A percentile compares a stretch with the other conserved stretches of the same genome.
Evolutionary conservation across 2,329 filamentous ascomycete species (phyloP).

Genomic region (Cladosporium sp.): DNA sequence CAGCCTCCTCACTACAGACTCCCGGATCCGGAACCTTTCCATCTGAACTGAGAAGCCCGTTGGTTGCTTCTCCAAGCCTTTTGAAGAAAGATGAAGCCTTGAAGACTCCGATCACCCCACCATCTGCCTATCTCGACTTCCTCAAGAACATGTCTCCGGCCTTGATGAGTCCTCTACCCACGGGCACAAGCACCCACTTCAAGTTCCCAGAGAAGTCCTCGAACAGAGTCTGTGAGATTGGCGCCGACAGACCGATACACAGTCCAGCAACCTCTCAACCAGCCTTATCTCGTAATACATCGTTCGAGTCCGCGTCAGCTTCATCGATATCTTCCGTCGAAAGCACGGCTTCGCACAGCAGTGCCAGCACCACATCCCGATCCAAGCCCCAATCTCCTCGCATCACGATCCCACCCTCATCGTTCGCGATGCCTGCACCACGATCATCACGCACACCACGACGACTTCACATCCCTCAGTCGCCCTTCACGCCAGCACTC

Average conservation of each 20-base stretch:
- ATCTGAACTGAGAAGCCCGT: conserved; percentile 58
- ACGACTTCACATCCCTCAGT: conserved; percentile 72
- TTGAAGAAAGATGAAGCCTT: conserved; percentile 66
- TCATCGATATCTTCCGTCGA: conserved; percentile 14
- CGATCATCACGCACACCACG: conserved; percentile 57
- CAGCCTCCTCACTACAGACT: conserved; percentile 40
- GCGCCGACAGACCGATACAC: conserved; percentile 32
- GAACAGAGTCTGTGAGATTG: conserved; percentile 22
- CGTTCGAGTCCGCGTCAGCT: conserved; percentile 27
- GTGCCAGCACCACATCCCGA: conserved; percentile 13
- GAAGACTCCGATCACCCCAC: conserved; percentile 86
- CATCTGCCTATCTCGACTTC: conserved; percentile 86
- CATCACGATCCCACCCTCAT: conserved; percentile 41
- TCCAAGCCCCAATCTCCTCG: conserved; percentile 34
- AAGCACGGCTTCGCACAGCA: conserved; percentile 19
- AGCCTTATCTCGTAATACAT: conserved; percentile 32
- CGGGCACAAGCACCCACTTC: conserved; percentile 51
- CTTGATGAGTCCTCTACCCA: conserved; percentile 64
- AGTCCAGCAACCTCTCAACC: conserved; percentile 30
- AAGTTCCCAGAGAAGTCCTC: conserved; percentile 41
- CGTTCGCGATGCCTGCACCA: conserved; percentile 50
- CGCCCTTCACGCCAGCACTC: conserved; percentile 63
- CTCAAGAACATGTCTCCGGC: conserved; percentile 73
- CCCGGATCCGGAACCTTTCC: conserved; percentile 59
- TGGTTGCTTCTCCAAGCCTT: conserved; percentile 56